Evolutionary conservation across 768 basidiomycete genomes (phyloP).

Genomic region (Sarcodon aspratus): DNA sequence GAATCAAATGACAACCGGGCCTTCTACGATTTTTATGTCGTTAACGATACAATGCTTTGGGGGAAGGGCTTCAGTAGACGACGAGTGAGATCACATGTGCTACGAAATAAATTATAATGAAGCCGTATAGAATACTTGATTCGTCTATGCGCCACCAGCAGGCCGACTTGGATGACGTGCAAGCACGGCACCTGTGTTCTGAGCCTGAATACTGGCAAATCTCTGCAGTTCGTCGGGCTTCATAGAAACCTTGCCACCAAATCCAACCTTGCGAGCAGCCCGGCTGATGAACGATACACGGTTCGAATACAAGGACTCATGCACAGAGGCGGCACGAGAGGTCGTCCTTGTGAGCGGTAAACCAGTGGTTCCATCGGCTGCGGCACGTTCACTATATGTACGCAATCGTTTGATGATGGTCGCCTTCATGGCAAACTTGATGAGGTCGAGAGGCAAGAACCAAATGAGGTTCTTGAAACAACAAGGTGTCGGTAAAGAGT

Average conservation of each 20-base stretch:
- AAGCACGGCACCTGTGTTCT: conserved; percentile 63
- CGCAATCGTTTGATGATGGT: conserved; percentile 83
- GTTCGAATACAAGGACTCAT: conserved; percentile 91
- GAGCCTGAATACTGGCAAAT: conserved; percentile 81
- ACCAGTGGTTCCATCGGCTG: conserved; percentile 30
- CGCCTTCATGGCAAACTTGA: conserved; percentile 96
- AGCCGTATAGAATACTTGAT: too few species aligned
- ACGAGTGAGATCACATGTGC: too few species aligned
- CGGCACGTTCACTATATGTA: conserved; percentile 37
- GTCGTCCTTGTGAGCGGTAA: conserved; percentile 78
- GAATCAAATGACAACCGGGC: too few species aligned
- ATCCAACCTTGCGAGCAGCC: conserved; percentile 80
- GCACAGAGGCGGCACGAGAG: conserved; percentile 81
- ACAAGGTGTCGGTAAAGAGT: conserved; percentile 2
- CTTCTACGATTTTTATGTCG: too few species aligned
- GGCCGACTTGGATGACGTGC: conserved; percentile 62
- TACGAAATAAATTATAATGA: too few species aligned
- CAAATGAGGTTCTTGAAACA: conserved; percentile 74
- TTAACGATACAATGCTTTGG: too few species aligned
- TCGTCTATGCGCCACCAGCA: conserved; percentile 4
- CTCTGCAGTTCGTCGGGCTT: conserved; percentile 79
- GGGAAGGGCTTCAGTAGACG: too few species aligned
- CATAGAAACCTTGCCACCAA: conserved; percentile 69
- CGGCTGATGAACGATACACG: conserved; percentile 90
- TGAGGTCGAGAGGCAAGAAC: conserved; percentile 91